Evolutionary conservation across 352 stramenopile species (phyloP), one percentile per base, ranked within the genome.

Genomic region (Peronosclerospora sorghi): DNA sequence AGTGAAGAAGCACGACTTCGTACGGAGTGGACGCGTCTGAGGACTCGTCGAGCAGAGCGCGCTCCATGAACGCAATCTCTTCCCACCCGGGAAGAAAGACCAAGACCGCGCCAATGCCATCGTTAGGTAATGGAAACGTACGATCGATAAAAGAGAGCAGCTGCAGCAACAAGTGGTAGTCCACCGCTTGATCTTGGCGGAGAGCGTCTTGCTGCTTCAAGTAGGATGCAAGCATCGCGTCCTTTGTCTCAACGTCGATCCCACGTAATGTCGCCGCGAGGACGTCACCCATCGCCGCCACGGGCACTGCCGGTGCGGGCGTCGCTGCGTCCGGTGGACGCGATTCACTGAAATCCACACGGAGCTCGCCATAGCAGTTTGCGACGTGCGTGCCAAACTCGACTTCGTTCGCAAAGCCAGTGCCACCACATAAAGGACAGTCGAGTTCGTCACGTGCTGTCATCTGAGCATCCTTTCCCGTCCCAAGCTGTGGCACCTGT

Each of bases 371-470:
- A 47, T 84, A 82, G 51, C 86, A 95, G 18, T 65, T 86, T 6
- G 78, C 83, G 5, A 86, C 70, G 41, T 95, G 84, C 45, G 77
- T 81, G 12, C 85, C 86, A 34, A 97, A 88, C 30, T 86, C 77
- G 46, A 93, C 83, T 42, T 83, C 75, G 48, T 77, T 68, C 8
- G 53, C 49, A 50, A 96, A 93, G 8, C 70, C 70, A 9, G 32
- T 32, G 23, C 62, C 51, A 26, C 73, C 70, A 58, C 88, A 97
- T 59, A 96, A 77, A 4, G 86, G 72, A 48, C 88, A 97, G 8
- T 67, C 50, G 27, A 94, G 54, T 0, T 56, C 64, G 10, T 29
- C 52, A 41, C 62, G 55, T 7, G 17, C 17, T 28, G 37, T 13
- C 14, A 21, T 5, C 26, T n/a, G n/a, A n/a, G n/a, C n/a, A n/a